Base-by-base conservation (phyloP, 306 rosid genomes). In the Inga leiocalycina region DNA sequence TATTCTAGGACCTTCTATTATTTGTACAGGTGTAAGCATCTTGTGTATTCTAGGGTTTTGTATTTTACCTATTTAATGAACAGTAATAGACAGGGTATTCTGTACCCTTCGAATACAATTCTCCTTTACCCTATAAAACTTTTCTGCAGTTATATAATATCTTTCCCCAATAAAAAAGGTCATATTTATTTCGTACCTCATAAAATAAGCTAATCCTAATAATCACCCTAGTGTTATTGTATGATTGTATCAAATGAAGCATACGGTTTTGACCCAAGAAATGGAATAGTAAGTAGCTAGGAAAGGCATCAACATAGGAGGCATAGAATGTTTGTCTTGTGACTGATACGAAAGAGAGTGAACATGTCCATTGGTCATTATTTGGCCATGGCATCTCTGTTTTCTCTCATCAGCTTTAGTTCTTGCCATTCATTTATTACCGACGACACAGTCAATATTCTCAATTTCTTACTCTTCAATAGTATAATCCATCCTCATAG, bases 261-360 rank as follows among this genome's bases (percentile, higher is more conserved):
- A 49, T 49, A 3, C 34, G 34, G 34, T 32, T 32, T 32, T 32
- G 57, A 69, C 79, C 79, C 70, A 39, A 12, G 68, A 62, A 62
- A 27, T 77, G 72, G 85, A 85, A 85, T 76, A 27, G 30, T 27
- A 85, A 70, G 13, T n/a, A 59, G 66, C 32, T 71, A 59, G 46
- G 57, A 30, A 22, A 51, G 46, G 82, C 79, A 85, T 71, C 79
- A 39, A 62, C 66, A 37, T 64, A 64, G 70, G 70, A 64, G 66
- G 70, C 70, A 64, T 64, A 64, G 3, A 12, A 64, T 64, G 20
- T 32, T 39, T 64, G 39, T 59, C 5, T 41, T 64, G 19, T 64
- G 9, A 16, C 69, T 64, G 32, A 59, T 59, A 22, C 9, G 32
- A 59, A 59, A 59, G 34, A 10, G 14, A 22, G 2, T n/a, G 66